Evolutionary conservation across 257 asterid genomes (phyloP).

Genomic region (Hygrophila difformis): DNA sequence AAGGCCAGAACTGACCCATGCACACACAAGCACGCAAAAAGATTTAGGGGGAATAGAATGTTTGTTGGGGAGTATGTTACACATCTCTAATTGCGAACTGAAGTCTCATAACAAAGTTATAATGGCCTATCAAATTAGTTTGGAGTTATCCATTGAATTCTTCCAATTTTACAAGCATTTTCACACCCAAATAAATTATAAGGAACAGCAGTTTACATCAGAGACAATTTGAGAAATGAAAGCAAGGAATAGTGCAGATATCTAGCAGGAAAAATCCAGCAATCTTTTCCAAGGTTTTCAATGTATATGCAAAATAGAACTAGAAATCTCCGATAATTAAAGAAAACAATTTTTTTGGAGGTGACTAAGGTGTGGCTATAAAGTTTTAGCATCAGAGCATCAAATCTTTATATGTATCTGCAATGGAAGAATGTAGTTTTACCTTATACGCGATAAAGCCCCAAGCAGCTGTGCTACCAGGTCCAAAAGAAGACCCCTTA

Average conservation of each 20-base stretch:
- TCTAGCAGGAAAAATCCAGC: conserved; percentile 7
- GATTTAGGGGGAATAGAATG: background rate
- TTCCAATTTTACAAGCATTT: too few relatives aligned
- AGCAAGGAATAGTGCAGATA: too few relatives aligned
- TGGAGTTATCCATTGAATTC: too few relatives aligned
- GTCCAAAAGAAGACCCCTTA: conserved; percentile 97
- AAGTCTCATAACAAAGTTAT: too few relatives aligned
- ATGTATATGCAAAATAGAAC: background rate
- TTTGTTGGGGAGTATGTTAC: background rate
- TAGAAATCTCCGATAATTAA: conserved; percentile 1
- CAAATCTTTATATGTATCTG: background rate
- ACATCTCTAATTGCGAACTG: too few relatives aligned
- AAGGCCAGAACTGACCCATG: too few relatives aligned
- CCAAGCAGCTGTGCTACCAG: conserved; percentile 99
- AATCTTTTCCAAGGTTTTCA: background rate
- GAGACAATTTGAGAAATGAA: too few relatives aligned
- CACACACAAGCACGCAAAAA: too few relatives aligned
- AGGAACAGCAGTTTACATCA: too few relatives aligned
- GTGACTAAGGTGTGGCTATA: conserved; percentile 7
- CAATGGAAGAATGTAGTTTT: conserved; percentile 15
- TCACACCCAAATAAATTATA: too few relatives aligned
- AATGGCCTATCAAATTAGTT: too few relatives aligned
- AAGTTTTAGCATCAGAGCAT: background rate
- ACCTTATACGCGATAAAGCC: conserved; percentile 96
- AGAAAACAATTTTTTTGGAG: conserved; percentile 10